phyloP scores from a whole-genome alignment of 2,329 filamentous ascomycete species.

The Aspergillus calidoustus region DNA sequence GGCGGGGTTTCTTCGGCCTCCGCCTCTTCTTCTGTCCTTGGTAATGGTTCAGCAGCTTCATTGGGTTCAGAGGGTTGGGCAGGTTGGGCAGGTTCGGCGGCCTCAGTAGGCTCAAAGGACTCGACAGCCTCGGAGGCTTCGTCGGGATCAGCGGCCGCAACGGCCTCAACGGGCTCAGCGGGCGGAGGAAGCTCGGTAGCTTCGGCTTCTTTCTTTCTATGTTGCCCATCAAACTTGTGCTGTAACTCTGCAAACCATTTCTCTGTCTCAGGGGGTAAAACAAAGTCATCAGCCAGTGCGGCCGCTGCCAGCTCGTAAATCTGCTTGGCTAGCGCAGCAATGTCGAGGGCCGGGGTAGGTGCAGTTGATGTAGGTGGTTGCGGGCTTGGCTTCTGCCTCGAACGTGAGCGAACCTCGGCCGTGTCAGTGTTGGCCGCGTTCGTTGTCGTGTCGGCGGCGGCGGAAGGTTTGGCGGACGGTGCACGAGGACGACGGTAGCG shows the following conservation, averaged over 20 bases:
- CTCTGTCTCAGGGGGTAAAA: conserved; percentile 18
- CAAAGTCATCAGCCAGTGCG: conserved; percentile 22
- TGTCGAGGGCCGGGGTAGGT: conserved; percentile 6
- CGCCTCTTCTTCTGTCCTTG: conserved; percentile 1
- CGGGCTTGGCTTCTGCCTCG: neutral
- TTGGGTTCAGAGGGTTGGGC: neutral
- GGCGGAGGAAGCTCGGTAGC: neutral
- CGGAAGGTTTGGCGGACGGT: conserved; percentile 17
- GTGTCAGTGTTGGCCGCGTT: neutral
- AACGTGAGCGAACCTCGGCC: neutral
- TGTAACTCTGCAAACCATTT: conserved; percentile 23
- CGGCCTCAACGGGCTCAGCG: neutral
- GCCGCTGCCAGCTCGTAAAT: conserved; percentile 24
- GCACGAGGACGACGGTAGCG: conserved; percentile 23
- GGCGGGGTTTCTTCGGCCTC: conserved; percentile 19
- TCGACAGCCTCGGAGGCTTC: no score
- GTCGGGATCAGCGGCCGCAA: no score
- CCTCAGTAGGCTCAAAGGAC: neutral
- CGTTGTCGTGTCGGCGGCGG: conserved; percentile 1
- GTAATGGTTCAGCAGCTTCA: no score
- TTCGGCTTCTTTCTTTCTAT: conserved; percentile 3
- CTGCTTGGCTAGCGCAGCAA: conserved; percentile 15
- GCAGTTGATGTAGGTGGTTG: neutral
- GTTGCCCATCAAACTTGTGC: conserved; percentile 16
- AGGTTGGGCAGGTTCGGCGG: neutral